Base-by-base conservation (phyloP, 1,139 yeast species). In the Candida tunisiensis region DNA sequence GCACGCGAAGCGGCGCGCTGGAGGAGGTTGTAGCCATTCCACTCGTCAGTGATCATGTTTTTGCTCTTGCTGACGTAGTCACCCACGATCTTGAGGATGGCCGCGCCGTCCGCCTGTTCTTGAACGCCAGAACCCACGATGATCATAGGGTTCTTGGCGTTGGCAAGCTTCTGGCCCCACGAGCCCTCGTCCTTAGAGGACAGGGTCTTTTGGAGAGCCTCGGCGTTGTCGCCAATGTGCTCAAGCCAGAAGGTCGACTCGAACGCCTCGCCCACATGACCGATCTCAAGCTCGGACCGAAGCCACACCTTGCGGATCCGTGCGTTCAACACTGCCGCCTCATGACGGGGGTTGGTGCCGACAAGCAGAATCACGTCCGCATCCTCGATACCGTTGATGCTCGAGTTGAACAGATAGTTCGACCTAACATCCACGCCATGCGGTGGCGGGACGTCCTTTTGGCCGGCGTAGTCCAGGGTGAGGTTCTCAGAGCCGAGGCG, bases 321-420 rank as follows among this genome's bases (percentile, higher is more conserved):
- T 24, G 92, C 70, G 51, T 80, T 80, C 43, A 80, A 64, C 10
- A 79, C 92, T 24, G 93, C 83, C 33, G 93, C 93, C 58, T 80
- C 93, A 45, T 69, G 83, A 51, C 93, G 69, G 40, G 93, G 92
- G 60, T 80, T 80, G 28, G 92, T 72, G 36, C 93, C 93, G 32
- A 79, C 65, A 40, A 79, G 62, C 43, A 79, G 61, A 36, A 79
- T 74, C 44, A 69, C 78, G 49, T 79, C 92, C 29, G 91, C 85
- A 31, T 71, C 74, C 53, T 78, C 92, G 39, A 80, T 65, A 29
- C 92, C 92, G 35, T 67, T 72, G 38, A 80, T 72, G 25, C 82
- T 64, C 8, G 92, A 68, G 63, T 77, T 79, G 65, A 80, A 79
- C 29, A 74, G 58, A 51, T 77, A 80, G 59, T 77, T 77, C 13